These are phyloP conservation scores for Pyrrhoderma noxium DNA, from an alignment of 1,284 basidiomycete genomes.

Conservation along the genomic window DNA sequence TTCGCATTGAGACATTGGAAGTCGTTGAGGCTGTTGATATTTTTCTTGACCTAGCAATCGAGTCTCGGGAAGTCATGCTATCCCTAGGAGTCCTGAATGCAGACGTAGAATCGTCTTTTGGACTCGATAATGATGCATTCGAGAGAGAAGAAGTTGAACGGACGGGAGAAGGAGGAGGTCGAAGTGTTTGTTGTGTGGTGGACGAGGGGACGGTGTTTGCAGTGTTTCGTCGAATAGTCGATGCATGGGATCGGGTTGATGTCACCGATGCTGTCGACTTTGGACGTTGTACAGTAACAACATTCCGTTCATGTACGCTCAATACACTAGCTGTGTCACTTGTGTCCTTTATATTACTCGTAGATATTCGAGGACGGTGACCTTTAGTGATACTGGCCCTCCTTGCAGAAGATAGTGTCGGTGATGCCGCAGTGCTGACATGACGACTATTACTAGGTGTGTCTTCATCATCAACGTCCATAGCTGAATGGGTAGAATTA, in stretches of 20 bases:
- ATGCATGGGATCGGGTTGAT: conserved; percentile 32
- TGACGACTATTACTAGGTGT: background rate
- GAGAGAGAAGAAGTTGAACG: conserved; percentile 30
- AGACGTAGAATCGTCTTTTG: conserved; percentile 41
- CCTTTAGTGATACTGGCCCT: background rate
- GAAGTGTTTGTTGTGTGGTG: conserved; percentile 3
- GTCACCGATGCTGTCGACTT: conserved; percentile 32
- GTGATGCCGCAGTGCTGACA: background rate
- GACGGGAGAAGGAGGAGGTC: conserved; percentile 17
- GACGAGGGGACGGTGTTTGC: background rate
- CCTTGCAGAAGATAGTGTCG: conserved; percentile 1
- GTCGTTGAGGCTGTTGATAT: conserved; percentile 28
- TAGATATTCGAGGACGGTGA: background rate
- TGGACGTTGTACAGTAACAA: conserved; percentile 24
- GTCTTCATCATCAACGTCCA: conserved; percentile 11
- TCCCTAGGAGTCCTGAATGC: conserved; percentile 51
- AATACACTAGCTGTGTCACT: conserved; percentile 12
- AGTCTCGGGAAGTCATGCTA: conserved; percentile 19
- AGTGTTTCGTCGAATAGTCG: conserved; percentile 31
- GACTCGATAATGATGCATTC: conserved; percentile 30
- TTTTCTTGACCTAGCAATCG: conserved; percentile 34
- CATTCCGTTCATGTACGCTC: conserved; percentile 17
- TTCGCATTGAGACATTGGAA: conserved; percentile 35
- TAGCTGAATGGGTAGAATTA: conserved; percentile 10
- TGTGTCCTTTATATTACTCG: conserved; percentile 2